Percentiles rank a stretch among this genome's conserved stretches.
phyloP scores from a whole-genome alignment of 2,329 filamentous ascomycete genomes.

The Trichophaea hybrida region DNA sequence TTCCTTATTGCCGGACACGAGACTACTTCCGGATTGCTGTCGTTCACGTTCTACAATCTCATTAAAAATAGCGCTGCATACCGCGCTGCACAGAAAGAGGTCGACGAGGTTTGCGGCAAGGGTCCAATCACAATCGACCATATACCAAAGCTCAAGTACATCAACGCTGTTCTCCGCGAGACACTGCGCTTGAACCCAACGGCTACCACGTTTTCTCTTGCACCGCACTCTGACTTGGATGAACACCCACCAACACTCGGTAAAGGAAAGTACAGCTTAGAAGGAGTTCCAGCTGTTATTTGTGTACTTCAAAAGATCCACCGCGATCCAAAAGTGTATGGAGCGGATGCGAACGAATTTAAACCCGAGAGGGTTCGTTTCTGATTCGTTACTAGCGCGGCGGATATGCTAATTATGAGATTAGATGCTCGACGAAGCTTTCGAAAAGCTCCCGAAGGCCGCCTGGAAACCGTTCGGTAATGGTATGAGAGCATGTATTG shows the following conservation, averaged over 20 bases:
- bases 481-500: slow-evolving; percentile 56
- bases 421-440: slow-evolving; percentile 51
- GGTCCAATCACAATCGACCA: slow-evolving; percentile 46
- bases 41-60: slow-evolving; percentile 51
- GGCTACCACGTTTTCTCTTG: slow-evolving; percentile 44
- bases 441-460: slow-evolving; percentile 48
- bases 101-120: slow-evolving; percentile 49
- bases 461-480: slow-evolving; percentile 64
- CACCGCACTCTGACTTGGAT: slow-evolving; percentile 38
- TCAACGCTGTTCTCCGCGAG: slow-evolving; percentile 51
- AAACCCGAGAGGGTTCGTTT: slow-evolving; percentile 43
- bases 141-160: slow-evolving; percentile 49
- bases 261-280: slow-evolving; percentile 47
- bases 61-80: slow-evolving; percentile 48
- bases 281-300: slow-evolving; percentile 38
- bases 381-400: not conserved
- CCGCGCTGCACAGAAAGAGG: slow-evolving; percentile 49
- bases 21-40: slow-evolving; percentile 53
- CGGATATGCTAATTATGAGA: not conserved
- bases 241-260: slow-evolving; percentile 38
- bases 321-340: slow-evolving; percentile 48
- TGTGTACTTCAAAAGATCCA: slow-evolving; percentile 43
- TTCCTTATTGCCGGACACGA: slow-evolving; percentile 41
- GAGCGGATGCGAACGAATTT: slow-evolving; percentile 50
- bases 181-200: slow-evolving; percentile 48